A percentile compares a stretch with the other conserved stretches of the same genome.
phyloP scores from a whole-genome alignment of 306 rosid species.

The Fragaria ananassa region DNA sequence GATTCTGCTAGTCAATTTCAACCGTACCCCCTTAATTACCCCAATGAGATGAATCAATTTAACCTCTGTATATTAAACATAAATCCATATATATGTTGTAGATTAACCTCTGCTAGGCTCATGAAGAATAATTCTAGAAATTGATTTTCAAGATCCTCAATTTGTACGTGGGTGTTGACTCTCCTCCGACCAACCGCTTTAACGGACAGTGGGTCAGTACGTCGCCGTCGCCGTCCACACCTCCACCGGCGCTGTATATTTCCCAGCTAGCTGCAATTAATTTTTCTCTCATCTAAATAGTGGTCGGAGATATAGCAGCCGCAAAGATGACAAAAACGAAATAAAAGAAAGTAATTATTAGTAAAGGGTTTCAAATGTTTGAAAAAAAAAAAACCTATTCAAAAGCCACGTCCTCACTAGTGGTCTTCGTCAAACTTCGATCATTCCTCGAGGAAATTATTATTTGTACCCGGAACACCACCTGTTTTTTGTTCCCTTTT shows the following conservation, averaged over 20 bases:
- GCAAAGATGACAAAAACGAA: not conserved
- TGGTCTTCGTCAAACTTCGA: not conserved
- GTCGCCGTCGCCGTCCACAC: not conserved
- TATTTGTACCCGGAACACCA: not conserved
- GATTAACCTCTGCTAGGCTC: not conserved
- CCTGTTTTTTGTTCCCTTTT: not conserved
- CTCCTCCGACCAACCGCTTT: not conserved
- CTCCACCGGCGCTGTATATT: not conserved
- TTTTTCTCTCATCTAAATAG: not conserved
- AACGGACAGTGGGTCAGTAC: not conserved
- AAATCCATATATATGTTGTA: not conserved
- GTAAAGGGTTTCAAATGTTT: not conserved
- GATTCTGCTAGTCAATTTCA: no score
- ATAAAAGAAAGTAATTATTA: not conserved
- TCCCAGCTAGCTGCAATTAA: not conserved
- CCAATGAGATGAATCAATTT: not conserved
- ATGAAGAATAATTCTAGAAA: not conserved
- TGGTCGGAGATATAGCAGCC: not conserved
- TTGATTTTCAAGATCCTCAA: not conserved
- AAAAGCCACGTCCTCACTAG: not conserved
- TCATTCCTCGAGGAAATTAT: not conserved
- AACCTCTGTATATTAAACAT: not conserved
- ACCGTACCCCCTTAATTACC: not conserved
- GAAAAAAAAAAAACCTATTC: not conserved
- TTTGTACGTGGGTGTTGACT: conserved; percentile 1